Percentiles rank a stretch among this genome's conserved stretches.
Evolutionary conservation across 768 basidiomycete genomes (phyloP).

Genomic region (Boletus rufocinnamomeus): DNA sequence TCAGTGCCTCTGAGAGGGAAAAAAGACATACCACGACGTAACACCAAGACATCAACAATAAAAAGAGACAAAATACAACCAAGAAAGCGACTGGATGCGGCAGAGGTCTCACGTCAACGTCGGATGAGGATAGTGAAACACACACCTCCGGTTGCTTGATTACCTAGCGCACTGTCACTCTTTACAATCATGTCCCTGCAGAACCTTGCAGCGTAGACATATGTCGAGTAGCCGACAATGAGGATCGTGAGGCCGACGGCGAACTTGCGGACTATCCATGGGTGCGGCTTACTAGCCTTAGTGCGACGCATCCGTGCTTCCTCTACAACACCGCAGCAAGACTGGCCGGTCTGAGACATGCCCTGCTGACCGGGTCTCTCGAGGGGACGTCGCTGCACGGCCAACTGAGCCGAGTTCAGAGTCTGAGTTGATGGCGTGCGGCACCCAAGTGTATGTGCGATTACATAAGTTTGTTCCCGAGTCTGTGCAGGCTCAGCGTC

Average conservation of each 20-base stretch:
- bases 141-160: slow-evolving; percentile 66
- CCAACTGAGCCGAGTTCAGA: slow-evolving; percentile 2
- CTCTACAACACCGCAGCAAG: slow-evolving; percentile 55
- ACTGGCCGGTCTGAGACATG: slow-evolving; percentile 20
- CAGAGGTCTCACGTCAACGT: slow-evolving; percentile 6
- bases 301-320: slow-evolving; percentile 46
- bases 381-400: background rate
- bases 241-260: slow-evolving; percentile 59
- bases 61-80: slow-evolving; percentile 60
- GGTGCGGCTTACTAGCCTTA: slow-evolving; percentile 52
- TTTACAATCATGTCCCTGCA: slow-evolving; percentile 69
- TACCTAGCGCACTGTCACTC: slow-evolving; percentile 44
- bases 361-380: background rate
- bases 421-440: slow-evolving; percentile 15
- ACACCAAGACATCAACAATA: slow-evolving; percentile 75
- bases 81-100: slow-evolving; percentile 60
- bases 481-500: background rate
- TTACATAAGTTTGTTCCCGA: slow-evolving; percentile 23
- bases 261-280: slow-evolving; percentile 75
- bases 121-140: slow-evolving; percentile 22
- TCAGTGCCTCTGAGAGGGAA: background rate
- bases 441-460: slow-evolving; percentile 15
- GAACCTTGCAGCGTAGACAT: slow-evolving; percentile 77
- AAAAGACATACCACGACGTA: slow-evolving; percentile 62
- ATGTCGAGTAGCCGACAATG: slow-evolving; percentile 66